Conservation (phyloP, 2,329 filamentous ascomycete species). For the Lasiodiplodia theobromae region DNA sequence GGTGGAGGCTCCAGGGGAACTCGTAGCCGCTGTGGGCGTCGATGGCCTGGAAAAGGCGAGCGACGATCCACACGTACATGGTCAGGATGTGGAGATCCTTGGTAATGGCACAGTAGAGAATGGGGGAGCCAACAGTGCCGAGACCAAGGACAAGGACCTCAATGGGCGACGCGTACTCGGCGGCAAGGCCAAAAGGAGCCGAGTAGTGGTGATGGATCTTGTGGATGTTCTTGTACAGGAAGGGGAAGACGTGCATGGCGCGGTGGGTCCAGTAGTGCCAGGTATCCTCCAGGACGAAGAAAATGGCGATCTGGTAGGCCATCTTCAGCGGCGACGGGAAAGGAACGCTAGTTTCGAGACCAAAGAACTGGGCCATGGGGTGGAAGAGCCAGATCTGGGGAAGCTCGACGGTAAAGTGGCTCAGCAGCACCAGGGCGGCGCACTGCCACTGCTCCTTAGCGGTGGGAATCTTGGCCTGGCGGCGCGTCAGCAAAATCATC, state of each 20-base stretch:
- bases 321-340: constrained; percentile 89
- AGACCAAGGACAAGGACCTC: constrained; percentile 95
- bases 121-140: constrained; percentile 81
- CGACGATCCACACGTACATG: constrained; percentile 96
- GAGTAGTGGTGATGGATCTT: constrained; percentile 99
- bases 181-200: constrained; percentile 92
- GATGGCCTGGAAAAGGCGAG: constrained; percentile 95
- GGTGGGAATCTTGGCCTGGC: constrained; percentile 84
- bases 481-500: constrained; percentile 26
- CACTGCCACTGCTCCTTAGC: constrained; percentile 93
- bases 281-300: constrained; percentile 94
- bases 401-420: constrained; percentile 96
- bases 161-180: constrained; percentile 96
- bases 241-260: constrained; percentile 85
- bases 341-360: constrained; percentile 85
- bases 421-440: constrained; percentile 88
- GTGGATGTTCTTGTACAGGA: constrained; percentile 92
- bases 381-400: constrained; percentile 99
- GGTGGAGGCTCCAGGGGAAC: constrained; percentile 95
- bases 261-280: constrained; percentile 99
- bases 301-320: constrained; percentile 86
- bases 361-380: constrained; percentile 91
- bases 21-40: constrained; percentile 98
- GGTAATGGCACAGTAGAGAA: constrained; percentile 83
- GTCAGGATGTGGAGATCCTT: constrained; percentile 92